Conservation (phyloP, 2,329 filamentous ascomycete genomes). For the Dactylellina drechsleri region DNA sequence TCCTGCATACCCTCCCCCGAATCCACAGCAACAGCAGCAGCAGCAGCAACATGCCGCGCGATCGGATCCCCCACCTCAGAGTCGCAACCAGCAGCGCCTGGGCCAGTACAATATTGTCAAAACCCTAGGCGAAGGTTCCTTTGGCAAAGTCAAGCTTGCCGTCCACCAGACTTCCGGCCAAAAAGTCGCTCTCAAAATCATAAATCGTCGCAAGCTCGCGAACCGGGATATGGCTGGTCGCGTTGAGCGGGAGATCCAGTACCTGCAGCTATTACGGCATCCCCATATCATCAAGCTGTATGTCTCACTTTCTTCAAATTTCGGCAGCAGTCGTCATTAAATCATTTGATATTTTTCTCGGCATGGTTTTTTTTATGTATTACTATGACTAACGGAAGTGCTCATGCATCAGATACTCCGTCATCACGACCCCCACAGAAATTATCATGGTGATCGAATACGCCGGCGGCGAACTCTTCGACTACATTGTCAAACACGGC, state of each 20-base stretch:
- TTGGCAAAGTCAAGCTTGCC: slow-evolving; percentile 98
- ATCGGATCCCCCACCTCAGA: slow-evolving; percentile 72
- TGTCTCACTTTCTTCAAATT: slow-evolving; percentile 59
- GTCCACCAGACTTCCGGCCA: slow-evolving; percentile 91
- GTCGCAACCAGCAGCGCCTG: slow-evolving; percentile 70
- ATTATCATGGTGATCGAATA: slow-evolving; percentile 99
- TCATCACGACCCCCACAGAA: slow-evolving; percentile 91
- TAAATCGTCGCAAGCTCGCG: slow-evolving; percentile 92
- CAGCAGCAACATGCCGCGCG: slow-evolving; percentile 62
- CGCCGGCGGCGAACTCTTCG: slow-evolving; percentile 94
- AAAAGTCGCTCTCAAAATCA: slow-evolving; percentile 97
- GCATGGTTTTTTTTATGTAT: not conserved
- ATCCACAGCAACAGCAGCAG: slow-evolving; percentile 31
- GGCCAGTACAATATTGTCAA: slow-evolving; percentile 90
- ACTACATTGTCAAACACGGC: slow-evolving; percentile 95
- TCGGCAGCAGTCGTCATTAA: not conserved
- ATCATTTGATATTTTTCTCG: not conserved
- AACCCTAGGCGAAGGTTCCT: slow-evolving; percentile 94
- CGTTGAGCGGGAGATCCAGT: slow-evolving; percentile 97
- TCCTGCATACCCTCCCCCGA: slow-evolving; percentile 46
- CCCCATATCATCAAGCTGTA: slow-evolving; percentile 99
- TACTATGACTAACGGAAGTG: slow-evolving; percentile 56
- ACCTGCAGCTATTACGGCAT: slow-evolving; percentile 91
- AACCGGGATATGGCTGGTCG: slow-evolving; percentile 97
- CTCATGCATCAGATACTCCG: slow-evolving; percentile 75